Percentiles rank a stretch among this genome's conserved stretches.
Evolutionary conservation across 345 rosid genomes (phyloP).

Genomic region (Pugionium cornutum): DNA sequence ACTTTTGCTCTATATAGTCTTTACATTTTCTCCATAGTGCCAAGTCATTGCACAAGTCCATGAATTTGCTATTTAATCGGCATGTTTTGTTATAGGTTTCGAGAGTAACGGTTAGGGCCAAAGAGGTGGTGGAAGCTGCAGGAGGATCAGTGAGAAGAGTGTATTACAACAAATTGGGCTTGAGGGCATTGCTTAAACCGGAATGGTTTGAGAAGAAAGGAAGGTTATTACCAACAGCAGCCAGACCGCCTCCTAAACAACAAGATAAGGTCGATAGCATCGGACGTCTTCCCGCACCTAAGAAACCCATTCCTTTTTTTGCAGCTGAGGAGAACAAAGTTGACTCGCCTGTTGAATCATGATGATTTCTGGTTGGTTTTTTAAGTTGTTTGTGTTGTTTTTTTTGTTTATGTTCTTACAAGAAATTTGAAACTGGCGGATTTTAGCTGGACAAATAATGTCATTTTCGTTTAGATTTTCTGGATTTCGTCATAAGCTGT

Average conservation of each 20-base stretch:
- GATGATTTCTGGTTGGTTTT: not conserved
- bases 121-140: constrained; percentile 83
- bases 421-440: constrained; percentile 3
- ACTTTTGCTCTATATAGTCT: not conserved
- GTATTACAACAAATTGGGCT: constrained; percentile 86
- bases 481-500: too few species aligned
- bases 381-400: constrained; percentile 14
- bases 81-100: constrained; percentile 55
- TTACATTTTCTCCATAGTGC: not conserved
- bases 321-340: constrained; percentile 43
- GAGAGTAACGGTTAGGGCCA: constrained; percentile 87
- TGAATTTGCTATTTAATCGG: constrained; percentile 12
- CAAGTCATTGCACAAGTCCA: not conserved
- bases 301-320: constrained; percentile 73
- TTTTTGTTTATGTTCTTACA: constrained; percentile 18
- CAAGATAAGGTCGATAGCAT: constrained; percentile 89
- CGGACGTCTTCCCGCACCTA: constrained; percentile 89
- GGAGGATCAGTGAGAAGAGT: constrained; percentile 93
- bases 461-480: not conserved
- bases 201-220: constrained; percentile 98
- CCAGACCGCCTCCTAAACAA: constrained; percentile 94
- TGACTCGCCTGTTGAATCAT: constrained; percentile 41
- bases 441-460: constrained; percentile 17
- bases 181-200: constrained; percentile 80
- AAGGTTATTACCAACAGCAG: constrained; percentile 80